A percentile compares a stretch with the other conserved stretches of the same genome.
These are phyloP conservation scores for Penicillium ucsense DNA, from an alignment of 495 filamentous ascomycete genomes.

Conservation along the genomic window DNA sequence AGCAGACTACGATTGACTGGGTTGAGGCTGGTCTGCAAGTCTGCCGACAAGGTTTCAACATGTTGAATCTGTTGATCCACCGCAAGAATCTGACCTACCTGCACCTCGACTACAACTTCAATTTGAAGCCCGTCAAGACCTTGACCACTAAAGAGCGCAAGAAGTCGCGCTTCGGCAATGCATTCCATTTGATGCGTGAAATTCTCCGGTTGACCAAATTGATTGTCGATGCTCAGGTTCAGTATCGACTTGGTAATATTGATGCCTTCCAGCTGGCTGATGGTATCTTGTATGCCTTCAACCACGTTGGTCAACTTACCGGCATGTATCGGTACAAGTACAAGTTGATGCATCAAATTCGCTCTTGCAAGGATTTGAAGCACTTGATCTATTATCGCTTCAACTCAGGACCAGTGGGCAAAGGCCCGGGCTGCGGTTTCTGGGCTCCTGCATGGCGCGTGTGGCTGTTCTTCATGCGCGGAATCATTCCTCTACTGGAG, in stretches of 20 bases:
- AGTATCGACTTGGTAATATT: conserved; percentile 96
- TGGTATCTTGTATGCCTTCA: conserved; percentile 97
- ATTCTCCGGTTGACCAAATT: conserved; percentile 96
- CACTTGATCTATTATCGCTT: conserved; percentile 99
- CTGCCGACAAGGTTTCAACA: conserved; percentile 97
- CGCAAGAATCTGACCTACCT: conserved; percentile 98
- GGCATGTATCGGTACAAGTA: conserved; percentile 99
- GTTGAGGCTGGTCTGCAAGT: conserved; percentile 98
- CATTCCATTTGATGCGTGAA: conserved; percentile 98
- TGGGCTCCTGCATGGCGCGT: conserved; percentile 99
- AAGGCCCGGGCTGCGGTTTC: conserved; percentile 97
- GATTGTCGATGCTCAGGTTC: conserved; percentile 97
- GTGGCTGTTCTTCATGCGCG: conserved; percentile 99
- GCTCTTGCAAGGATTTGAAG: conserved; percentile 98
- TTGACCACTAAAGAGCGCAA: conserved; percentile 98
- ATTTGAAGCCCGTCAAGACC: conserved; percentile 97
- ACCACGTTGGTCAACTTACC: conserved; percentile 96
- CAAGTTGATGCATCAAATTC: conserved; percentile 99
- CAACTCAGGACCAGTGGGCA: conserved; percentile 95
- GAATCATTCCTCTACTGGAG: conserved; percentile 93
- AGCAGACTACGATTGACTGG: conserved; percentile 99
- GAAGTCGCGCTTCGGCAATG: conserved; percentile 98
- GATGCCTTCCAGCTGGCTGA: conserved; percentile 98
- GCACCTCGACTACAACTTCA: conserved; percentile 99
- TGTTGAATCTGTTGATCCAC: conserved; percentile 97